Evolutionary conservation across 176 grass and related monocot species (phyloP).

Genomic region (Elymus sibiricus): DNA sequence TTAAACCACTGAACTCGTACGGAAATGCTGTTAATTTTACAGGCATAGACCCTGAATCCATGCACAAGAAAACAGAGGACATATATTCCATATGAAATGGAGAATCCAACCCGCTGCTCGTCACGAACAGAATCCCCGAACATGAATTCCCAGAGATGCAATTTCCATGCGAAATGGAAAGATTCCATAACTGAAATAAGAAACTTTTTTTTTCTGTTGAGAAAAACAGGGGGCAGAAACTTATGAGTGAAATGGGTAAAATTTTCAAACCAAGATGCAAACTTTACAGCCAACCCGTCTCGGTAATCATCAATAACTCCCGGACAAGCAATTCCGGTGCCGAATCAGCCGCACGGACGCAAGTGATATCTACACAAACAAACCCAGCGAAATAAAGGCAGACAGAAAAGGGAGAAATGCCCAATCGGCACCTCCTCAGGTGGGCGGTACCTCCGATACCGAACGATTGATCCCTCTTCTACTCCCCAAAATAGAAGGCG

Average conservation of each 20-base stretch:
- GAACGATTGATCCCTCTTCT: conserved; percentile 53
- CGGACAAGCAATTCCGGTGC: not conserved
- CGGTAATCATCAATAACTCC: not conserved
- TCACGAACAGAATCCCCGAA: not conserved
- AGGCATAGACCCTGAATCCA: not conserved
- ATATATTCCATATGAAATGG: not conserved
- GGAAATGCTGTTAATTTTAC: not conserved
- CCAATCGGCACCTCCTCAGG: conserved; percentile 30
- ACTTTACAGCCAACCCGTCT: conserved; percentile 17
- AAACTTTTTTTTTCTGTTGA: not conserved
- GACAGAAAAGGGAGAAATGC: conserved; percentile 15
- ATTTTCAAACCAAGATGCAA: conserved; percentile 17
- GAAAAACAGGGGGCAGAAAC: not conserved
- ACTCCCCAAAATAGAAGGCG: conserved; percentile 27
- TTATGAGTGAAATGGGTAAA: not conserved
- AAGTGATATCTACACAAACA: conserved; percentile 5
- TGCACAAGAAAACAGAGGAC: not conserved
- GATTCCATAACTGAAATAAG: not conserved
- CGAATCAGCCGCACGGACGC: conserved; percentile 2
- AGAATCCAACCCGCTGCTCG: not conserved
- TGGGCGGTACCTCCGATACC: conserved; percentile 13
- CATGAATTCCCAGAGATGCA: not conserved
- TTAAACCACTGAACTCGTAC: not conserved
- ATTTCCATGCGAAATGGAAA: not conserved
- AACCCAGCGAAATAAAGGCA: conserved; percentile 9